Evolutionary conservation across 1,139 yeast genomes (phyloP), one percentile per base, ranked within the genome.

Genomic region (Pichia sp.): DNA sequence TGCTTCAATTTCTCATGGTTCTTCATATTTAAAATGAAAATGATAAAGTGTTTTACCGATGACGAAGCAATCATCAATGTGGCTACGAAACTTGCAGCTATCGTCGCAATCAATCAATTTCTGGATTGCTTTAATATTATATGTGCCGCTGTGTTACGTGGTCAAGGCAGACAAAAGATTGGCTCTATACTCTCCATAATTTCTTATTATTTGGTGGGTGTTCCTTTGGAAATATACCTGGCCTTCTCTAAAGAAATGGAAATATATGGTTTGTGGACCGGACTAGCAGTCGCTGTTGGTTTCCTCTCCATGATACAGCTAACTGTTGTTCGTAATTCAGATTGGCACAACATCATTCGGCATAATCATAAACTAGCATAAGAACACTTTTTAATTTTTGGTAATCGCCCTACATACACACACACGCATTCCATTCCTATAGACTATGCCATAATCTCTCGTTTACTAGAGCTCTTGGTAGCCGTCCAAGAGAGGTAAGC

Each of bases 71-170:
- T 87, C 4, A 63, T 74, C 23, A 50, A 56, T 0, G 64, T 51
- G 51, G 71, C 69, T 7, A 63, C 62, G 7, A 46, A 51, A 2
- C 65, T 84, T 11, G 67, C 84, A 47, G 87, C 93, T 2, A 60
- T 81, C 29, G 87, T 86, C 30, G 78, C 88, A 0, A 49, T 79
- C 5, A 69, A 81, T 41, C 93, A 84, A 53, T 65, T 84, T 10
- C 78, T 82, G 45, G 96, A 87, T 52, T 79, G 94, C 3, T 59
- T 84, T 34, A 88, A 87, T 31, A 79, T 86, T 5, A 81, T 85
- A 3, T 77, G 87, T 18, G 87, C 93, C 32, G 91, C 95, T 1
- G 72, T 86, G 33, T 60, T 87, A 33, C 65, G 96, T 46, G 96
- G 95, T 10, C 91, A 84, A 57, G 96, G 96, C 1, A 69, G 79